Conservation (phyloP, 1,284 basidiomycete species). For the Fomitopsis betulina region DNA sequence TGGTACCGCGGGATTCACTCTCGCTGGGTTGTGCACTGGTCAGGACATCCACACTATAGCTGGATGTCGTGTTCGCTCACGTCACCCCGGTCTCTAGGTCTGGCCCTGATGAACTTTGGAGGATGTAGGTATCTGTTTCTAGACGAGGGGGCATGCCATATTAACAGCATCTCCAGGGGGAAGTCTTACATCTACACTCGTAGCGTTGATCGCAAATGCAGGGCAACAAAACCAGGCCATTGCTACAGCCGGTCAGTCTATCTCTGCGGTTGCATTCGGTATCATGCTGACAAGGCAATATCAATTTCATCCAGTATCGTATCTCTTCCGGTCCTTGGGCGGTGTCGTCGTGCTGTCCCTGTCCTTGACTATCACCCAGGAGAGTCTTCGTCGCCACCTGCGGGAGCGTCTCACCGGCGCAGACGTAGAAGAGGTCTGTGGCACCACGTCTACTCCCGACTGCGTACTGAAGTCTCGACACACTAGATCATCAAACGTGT, state of each 20-base stretch:
- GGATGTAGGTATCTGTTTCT: slow-evolving; percentile 32
- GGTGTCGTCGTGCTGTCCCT: slow-evolving; percentile 52
- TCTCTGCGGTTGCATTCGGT: not conserved
- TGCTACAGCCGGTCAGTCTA: slow-evolving; percentile 49
- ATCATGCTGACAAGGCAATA: not conserved
- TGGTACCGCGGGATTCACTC: slow-evolving; percentile 33
- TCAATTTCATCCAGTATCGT: slow-evolving; percentile 51
- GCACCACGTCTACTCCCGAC: not conserved
- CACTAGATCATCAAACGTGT: slow-evolving; percentile 48
- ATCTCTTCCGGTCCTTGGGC: slow-evolving; percentile 62
- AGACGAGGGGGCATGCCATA: not conserved
- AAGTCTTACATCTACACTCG: slow-evolving; percentile 51
- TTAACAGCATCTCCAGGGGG: slow-evolving; percentile 28
- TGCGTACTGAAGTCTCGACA: not conserved
- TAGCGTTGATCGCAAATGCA: slow-evolving; percentile 59
- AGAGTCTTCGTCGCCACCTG: slow-evolving; percentile 41
- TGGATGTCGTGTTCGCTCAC: not conserved
- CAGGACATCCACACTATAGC: slow-evolving; percentile 9
- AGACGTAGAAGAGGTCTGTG: slow-evolving; percentile 44
- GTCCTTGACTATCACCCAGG: slow-evolving; percentile 50
- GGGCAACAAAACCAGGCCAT: slow-evolving; percentile 57
- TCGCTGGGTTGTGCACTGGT: slow-evolving; percentile 39
- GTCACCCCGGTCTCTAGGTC: slow-evolving; percentile 30
- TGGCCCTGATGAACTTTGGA: slow-evolving; percentile 39
- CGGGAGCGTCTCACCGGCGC: slow-evolving; percentile 34